phyloP scores from a whole-genome alignment of 352 stramenopile genomes.

The Phytopythium sindhum region DNA sequence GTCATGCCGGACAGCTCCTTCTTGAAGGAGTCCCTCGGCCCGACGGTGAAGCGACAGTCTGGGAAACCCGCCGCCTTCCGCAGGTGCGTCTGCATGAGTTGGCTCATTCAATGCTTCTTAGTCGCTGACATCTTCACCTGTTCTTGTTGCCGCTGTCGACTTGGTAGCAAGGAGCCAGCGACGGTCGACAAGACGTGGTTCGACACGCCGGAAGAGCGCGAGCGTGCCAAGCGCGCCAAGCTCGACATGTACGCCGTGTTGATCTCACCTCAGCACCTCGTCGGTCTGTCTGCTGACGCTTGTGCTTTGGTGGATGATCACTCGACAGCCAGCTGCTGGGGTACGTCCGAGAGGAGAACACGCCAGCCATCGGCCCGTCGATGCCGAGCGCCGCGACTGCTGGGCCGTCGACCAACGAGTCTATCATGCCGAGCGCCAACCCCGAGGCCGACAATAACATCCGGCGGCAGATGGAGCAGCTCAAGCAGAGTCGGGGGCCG shows the following conservation, averaged over 20 bases:
- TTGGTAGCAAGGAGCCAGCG: constrained; percentile 60
- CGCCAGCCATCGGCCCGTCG: constrained; percentile 15
- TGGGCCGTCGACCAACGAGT: constrained; percentile 44
- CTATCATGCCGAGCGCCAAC: constrained; percentile 63
- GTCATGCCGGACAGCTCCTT: constrained; percentile 78
- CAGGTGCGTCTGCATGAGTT: constrained; percentile 17
- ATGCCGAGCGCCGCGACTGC: constrained; percentile 12
- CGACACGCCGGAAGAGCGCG: constrained; percentile 72
- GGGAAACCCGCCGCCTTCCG: constrained; percentile 65
- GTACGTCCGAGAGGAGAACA: constrained; percentile 78
- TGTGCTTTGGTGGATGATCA: background rate
- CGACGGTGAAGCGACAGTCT: constrained; percentile 31
- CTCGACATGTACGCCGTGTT: constrained; percentile 61
- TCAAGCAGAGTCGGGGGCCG: constrained; percentile 54
- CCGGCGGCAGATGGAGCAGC: constrained; percentile 60
- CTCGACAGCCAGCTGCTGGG: constrained; percentile 64
- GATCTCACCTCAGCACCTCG: background rate
- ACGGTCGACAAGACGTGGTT: constrained; percentile 82
- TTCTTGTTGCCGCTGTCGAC: background rate
- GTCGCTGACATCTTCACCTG: background rate
- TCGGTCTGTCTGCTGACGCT: background rate
- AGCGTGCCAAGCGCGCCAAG: constrained; percentile 74
- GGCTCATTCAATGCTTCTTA: background rate
- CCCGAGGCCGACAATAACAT: constrained; percentile 65
- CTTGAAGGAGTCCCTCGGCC: constrained; percentile 68